Percentiles rank a stretch among this genome's conserved stretches.
phyloP scores from a whole-genome alignment of 257 asterid species.

The Marsdenia floribunda region DNA sequence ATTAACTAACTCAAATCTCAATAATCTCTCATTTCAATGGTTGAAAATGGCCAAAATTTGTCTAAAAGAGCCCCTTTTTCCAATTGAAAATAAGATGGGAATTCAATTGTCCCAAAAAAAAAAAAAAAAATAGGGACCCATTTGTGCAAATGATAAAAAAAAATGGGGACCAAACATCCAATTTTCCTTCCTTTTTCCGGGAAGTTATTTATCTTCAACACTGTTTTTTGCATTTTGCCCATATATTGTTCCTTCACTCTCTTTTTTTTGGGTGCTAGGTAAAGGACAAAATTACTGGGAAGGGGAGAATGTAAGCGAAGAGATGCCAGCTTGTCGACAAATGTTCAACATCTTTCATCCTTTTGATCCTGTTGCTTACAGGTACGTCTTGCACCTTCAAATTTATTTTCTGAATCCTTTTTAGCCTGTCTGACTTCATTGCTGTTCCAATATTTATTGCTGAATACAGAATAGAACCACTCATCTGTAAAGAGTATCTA shows the following conservation, averaged over 20 bases:
- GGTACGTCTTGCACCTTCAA: slow-evolving; percentile 33
- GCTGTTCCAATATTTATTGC: slow-evolving; percentile 12
- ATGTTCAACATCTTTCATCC: slow-evolving; percentile 97
- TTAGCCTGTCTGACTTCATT: slow-evolving; percentile 13
- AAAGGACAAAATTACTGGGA: slow-evolving; percentile 78
- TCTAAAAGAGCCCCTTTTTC: no score
- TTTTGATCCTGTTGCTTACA: slow-evolving; percentile 94
- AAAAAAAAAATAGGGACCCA: no score
- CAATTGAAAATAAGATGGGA: no score
- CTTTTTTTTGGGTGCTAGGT: slow-evolving; percentile 42
- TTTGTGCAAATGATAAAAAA: no score
- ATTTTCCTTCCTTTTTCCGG: no score
- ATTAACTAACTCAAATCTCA: no score
- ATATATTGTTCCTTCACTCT: slow-evolving; percentile 17
- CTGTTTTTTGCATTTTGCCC: not conserved
- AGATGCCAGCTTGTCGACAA: slow-evolving; percentile 88
- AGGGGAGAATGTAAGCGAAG: slow-evolving; percentile 72
- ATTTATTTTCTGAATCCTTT: slow-evolving; percentile 3
- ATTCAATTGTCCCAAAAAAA: no score
- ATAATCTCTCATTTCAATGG: no score
- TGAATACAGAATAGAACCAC: slow-evolving; percentile 76
- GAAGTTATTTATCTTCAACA: not conserved
- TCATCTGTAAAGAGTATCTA: slow-evolving; percentile 70
- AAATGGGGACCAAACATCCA: no score
- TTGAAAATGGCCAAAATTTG: no score